These are phyloP conservation scores for Sphaerostilbella broomeana DNA, from an alignment of 2,329 filamentous ascomycete species.

Conservation along the genomic window DNA sequence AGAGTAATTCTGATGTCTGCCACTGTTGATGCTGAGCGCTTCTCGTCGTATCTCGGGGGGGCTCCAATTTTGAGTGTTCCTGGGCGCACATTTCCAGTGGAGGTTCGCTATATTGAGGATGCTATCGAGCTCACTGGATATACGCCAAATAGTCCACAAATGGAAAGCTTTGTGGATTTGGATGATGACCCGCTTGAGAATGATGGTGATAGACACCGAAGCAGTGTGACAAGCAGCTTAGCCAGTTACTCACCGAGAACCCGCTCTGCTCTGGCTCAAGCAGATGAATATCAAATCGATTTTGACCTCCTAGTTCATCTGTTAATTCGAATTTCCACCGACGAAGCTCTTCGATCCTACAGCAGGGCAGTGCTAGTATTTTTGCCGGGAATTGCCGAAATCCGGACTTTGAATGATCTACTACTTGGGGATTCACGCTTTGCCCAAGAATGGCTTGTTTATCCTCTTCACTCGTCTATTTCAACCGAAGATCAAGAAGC, in stretches of 20 bases:
- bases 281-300: slow-evolving; percentile 89
- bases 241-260: slow-evolving; percentile 71
- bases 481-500: slow-evolving; percentile 94
- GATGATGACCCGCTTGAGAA: slow-evolving; percentile 53
- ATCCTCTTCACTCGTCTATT: slow-evolving; percentile 89
- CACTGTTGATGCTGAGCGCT: slow-evolving; percentile 85
- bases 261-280: slow-evolving; percentile 62
- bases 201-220: slow-evolving; percentile 45
- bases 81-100: slow-evolving; percentile 86
- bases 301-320: slow-evolving; percentile 79
- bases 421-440: slow-evolving; percentile 72
- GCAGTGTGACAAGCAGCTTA: slow-evolving; percentile 58
- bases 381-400: slow-evolving; percentile 89
- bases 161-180: slow-evolving; percentile 53
- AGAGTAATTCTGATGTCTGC: slow-evolving; percentile 97
- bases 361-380: slow-evolving; percentile 94
- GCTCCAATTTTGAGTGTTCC: slow-evolving; percentile 88
- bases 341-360: slow-evolving; percentile 59
- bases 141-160: slow-evolving; percentile 37
- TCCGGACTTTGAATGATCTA: slow-evolving; percentile 80
- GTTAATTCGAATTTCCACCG: slow-evolving; percentile 66
- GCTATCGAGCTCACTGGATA: slow-evolving; percentile 84
- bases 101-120: slow-evolving; percentile 84
- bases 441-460: slow-evolving; percentile 70
- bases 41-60: slow-evolving; percentile 79